phyloP scores from a whole-genome alignment of 257 asterid species.

The Solanum chiquidenum region DNA sequence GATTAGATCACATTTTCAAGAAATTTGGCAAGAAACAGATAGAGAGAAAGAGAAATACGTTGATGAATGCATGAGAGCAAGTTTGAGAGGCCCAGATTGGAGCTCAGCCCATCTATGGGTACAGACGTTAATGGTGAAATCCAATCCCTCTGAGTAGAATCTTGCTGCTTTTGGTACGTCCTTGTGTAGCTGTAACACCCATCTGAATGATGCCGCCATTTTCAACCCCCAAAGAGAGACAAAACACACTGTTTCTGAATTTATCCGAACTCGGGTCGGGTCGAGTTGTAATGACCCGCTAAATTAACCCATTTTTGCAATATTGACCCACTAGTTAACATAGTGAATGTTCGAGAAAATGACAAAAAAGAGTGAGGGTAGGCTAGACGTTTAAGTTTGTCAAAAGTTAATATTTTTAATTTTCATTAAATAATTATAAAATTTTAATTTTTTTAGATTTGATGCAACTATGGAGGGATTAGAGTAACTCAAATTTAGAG shows the following conservation, averaged over 20 bases:
- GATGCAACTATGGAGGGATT: too few species aligned
- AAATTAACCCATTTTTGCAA: too few species aligned
- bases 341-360: too few species aligned
- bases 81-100: conserved; percentile 76
- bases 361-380: too few species aligned
- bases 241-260: not conserved
- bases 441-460: too few species aligned
- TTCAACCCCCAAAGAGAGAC: not conserved
- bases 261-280: not conserved
- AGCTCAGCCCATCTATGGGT: conserved; percentile 92
- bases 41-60: conserved; percentile 16
- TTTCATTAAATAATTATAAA: too few species aligned
- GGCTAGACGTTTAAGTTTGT: too few species aligned
- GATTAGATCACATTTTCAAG: not conserved
- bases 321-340: too few species aligned
- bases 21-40: not conserved
- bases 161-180: conserved; percentile 91
- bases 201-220: conserved; percentile 73
- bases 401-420: too few species aligned
- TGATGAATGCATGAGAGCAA: conserved; percentile 68
- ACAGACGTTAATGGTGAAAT: conserved; percentile 64
- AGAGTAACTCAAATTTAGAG: too few species aligned
- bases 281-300: not conserved
- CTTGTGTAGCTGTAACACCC: conserved; percentile 74
- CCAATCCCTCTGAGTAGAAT: conserved; percentile 77